Percentiles rank a stretch among this genome's conserved stretches.
Conservation (phyloP, 2,329 filamentous ascomycete genomes). For the Paecilomyces formosus region DNA sequence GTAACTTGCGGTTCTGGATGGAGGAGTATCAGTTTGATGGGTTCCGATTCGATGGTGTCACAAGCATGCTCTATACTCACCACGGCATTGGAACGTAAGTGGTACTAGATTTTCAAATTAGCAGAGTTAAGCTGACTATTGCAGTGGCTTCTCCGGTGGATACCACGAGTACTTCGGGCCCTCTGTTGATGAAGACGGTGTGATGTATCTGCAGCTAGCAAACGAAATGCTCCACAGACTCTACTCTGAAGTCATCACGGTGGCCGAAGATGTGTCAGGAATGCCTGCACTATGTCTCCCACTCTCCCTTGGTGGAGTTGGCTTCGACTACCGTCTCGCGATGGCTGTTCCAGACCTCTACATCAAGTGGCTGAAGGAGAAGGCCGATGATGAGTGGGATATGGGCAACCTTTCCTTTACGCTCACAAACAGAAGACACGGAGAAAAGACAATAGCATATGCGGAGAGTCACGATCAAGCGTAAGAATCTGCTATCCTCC, state of each 20-base stretch:
- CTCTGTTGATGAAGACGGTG: constrained; percentile 82
- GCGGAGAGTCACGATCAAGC: constrained; percentile 97
- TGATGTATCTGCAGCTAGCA: constrained; percentile 91
- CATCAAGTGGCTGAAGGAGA: constrained; percentile 97
- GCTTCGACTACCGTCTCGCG: constrained; percentile 93
- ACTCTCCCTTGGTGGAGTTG: constrained; percentile 78
- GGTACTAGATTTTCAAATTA: not conserved
- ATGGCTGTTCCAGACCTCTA: constrained; percentile 99
- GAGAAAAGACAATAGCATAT: constrained; percentile 97
- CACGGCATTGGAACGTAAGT: constrained; percentile 94
- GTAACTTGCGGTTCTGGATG: constrained; percentile 98
- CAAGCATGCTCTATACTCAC: constrained; percentile 93
- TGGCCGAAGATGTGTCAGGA: constrained; percentile 95
- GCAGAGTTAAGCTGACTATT: not conserved
- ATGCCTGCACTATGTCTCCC: constrained; percentile 96
- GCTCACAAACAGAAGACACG: constrained; percentile 84
- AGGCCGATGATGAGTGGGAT: constrained; percentile 85
- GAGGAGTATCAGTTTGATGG: constrained; percentile 95
- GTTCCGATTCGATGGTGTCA: constrained; percentile 96
- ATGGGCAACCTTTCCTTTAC: constrained; percentile 79
- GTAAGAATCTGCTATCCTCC: constrained; percentile 47
- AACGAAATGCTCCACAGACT: constrained; percentile 93
- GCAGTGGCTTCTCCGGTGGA: constrained; percentile 86
- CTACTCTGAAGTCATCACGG: constrained; percentile 80
- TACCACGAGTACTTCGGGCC: constrained; percentile 97